These are phyloP conservation scores for Wickerhamiella parazyma DNA, from an alignment of 805 yeast genomes.

Conservation along the genomic window DNA sequence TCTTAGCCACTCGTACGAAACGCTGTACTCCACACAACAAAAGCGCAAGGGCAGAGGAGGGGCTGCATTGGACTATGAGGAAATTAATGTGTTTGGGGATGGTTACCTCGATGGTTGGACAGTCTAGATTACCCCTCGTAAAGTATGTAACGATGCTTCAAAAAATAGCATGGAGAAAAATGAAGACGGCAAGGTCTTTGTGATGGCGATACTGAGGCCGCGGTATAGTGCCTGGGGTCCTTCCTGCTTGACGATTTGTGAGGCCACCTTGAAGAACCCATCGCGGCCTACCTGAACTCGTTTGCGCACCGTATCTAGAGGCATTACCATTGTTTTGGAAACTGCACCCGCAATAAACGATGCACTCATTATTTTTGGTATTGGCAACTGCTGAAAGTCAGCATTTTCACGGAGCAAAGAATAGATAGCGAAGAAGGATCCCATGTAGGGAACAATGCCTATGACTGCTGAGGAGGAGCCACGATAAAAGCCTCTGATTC, in stretches of 20 bases:
- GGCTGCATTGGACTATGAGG: slow-evolving; percentile 56
- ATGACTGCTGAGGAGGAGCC: slow-evolving; percentile 39
- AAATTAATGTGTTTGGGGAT: slow-evolving; percentile 15
- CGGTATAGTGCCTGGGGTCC: slow-evolving; percentile 60
- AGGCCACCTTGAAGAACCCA: slow-evolving; percentile 21
- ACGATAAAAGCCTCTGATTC: slow-evolving; percentile 34
- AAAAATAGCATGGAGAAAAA: slow-evolving; percentile 57
- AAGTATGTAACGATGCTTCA: slow-evolving; percentile 28
- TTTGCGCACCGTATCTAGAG: slow-evolving; percentile 71
- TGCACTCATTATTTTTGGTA: slow-evolving; percentile 28
- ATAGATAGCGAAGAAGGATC: slow-evolving; percentile 38
- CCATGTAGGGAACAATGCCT: slow-evolving; percentile 58
- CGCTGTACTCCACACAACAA: slow-evolving; percentile 41
- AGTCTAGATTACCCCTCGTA: neutral
- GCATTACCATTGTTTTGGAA: slow-evolving; percentile 66
- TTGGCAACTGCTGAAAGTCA: neutral
- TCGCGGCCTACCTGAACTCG: slow-evolving; percentile 45
- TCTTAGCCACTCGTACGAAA: slow-evolving; percentile 77
- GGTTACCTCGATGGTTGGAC: slow-evolving; percentile 6
- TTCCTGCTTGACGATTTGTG: slow-evolving; percentile 35
- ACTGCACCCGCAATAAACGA: slow-evolving; percentile 65
- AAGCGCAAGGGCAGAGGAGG: slow-evolving; percentile 23
- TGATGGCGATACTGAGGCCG: slow-evolving; percentile 55
- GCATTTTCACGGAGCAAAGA: slow-evolving; percentile 14
- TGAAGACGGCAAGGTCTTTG: slow-evolving; percentile 62